phyloP scores from a whole-genome alignment of 1,284 basidiomycete species.

The Ceratobasidium sp. region DNA sequence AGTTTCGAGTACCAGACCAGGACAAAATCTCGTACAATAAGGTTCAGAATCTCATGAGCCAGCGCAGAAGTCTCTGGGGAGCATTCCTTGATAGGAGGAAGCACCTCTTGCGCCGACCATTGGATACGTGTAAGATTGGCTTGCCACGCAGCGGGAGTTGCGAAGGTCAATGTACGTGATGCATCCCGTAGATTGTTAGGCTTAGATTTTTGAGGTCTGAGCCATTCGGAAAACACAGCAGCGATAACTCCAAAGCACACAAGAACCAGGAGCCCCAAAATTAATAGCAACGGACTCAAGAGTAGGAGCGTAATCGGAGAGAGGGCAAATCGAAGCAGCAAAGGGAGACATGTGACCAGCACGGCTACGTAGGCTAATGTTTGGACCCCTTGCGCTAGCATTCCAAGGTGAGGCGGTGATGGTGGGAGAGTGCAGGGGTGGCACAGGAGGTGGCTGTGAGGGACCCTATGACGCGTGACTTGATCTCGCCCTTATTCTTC shows the following conservation, averaged over 20 bases:
- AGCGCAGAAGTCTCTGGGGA: constrained; percentile 74
- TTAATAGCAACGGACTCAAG: constrained; percentile 70
- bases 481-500: background rate
- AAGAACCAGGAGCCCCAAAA: constrained; percentile 62
- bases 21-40: constrained; percentile 86
- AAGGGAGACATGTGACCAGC: constrained; percentile 34
- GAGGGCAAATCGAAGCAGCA: constrained; percentile 26
- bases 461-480: constrained; percentile 23
- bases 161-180: constrained; percentile 81
- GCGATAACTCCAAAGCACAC: constrained; percentile 68
- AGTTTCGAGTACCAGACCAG: constrained; percentile 86
- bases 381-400: constrained; percentile 33
- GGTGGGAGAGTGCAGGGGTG: background rate
- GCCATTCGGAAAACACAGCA: constrained; percentile 70
- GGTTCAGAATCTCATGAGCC: constrained; percentile 81
- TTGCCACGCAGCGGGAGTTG: constrained; percentile 92
- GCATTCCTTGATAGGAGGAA: constrained; percentile 71
- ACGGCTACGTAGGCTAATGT: constrained; percentile 13
- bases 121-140: constrained; percentile 83
- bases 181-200: constrained; percentile 63
- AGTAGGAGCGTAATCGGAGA: constrained; percentile 75
- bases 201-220: constrained; percentile 53
- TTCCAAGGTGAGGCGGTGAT: background rate
- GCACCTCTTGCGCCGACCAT: constrained; percentile 82
- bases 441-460: constrained; percentile 40